Base-by-base conservation (phyloP, 179 eudicot species). In the Nepenthes alata region DNA sequence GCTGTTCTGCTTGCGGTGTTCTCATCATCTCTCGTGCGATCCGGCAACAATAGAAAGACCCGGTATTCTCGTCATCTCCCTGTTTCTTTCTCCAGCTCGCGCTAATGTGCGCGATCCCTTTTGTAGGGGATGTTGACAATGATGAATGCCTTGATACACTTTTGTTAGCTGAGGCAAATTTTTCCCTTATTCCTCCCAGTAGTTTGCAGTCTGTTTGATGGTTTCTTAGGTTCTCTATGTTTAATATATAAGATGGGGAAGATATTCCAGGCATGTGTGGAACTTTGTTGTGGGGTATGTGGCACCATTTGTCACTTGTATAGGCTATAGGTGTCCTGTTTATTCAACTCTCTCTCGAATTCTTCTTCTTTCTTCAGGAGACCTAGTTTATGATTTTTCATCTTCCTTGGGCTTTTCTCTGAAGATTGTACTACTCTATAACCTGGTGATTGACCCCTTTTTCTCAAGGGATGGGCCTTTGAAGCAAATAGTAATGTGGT, bases 241-340 rank as follows among this genome's bases (percentile, higher is more conserved):
- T 41, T 54, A 66, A 36, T 52, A 53, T 6, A 8, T 47, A 35
- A 13, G 58, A 53, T 60, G 37, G 53, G 39, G 41, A 11, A 2
- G n/a, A 13, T 5, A 41, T 41, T 4, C 6, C 7, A 35, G 13
- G 37, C 2, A 35, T 11, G 44, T 45, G 70, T 35, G 47, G 54
- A 56, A 57, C 35, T 55, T 44, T 58, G 60, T 65, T 57, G 67
- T 39, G 50, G 70, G 55, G 47, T 51, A 14, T 60, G 62, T 55
- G 67, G 73, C 67, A 14, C 45, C 25, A 67, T 72, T 62, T 62
- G 67, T 64, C 67, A 51, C 53, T 53, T 74, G 73, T 74, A 74
- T 74, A 74, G 77, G 70, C 13, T 61, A 67, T 61, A 67, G 35
- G 2, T 9, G 25, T 25, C 25, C 25, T 25, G 25, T 25, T 25